Base-by-base conservation (phyloP, 2,329 filamentous ascomycete genomes). In the Hirsutella rhossiliensis region DNA sequence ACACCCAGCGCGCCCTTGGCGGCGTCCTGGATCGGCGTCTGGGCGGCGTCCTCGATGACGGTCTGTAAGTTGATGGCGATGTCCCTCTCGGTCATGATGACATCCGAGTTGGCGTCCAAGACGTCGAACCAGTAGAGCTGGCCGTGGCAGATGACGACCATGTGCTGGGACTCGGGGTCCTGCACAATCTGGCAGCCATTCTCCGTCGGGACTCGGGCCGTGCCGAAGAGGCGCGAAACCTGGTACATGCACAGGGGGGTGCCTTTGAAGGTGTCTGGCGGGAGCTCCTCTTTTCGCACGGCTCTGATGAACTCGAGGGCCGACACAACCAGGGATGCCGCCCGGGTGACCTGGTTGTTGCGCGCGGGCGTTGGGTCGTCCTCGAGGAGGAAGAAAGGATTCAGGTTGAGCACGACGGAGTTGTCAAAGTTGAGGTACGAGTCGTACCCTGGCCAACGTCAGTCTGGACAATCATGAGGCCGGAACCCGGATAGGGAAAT, bases 51-150 rank as follows among this genome's bases (percentile, higher is more conserved):
- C 45, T 94, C 85, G 44, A 94, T 77, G 54, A 97, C 92, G 13
- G 87, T 90, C 57, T 94, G 84, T 17, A 98, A 70, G 57, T 98
- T 97, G 58, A 95, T 73, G 7, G 85, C 81, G 43, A 98, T 76
- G 56, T 98, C 92, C 61, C 87, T 90, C 63, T 97, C 92, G 0
- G 83, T 89, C 90, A 97, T 97, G 64, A 98, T 95, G 45, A 94
- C 69, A 61, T 98, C 92, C 7, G 85, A 85, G 62, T 95, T 94
- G 52, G 90, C 83, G 54, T 98, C 92, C 17, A 98, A 71, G 2
- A 96, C 89, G 62, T 98, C 92, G 55, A 98, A 98, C 90, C 90
- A 97, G 65, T 98, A 98, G 57, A 97, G 89, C 53, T 98, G 92
- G 2, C 92, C 92, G 51, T 90, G 86, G 58, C 87, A 94, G 65